phyloP scores from a whole-genome alignment of 108 stramenopile species.

The Skeletonema tropicum region DNA sequence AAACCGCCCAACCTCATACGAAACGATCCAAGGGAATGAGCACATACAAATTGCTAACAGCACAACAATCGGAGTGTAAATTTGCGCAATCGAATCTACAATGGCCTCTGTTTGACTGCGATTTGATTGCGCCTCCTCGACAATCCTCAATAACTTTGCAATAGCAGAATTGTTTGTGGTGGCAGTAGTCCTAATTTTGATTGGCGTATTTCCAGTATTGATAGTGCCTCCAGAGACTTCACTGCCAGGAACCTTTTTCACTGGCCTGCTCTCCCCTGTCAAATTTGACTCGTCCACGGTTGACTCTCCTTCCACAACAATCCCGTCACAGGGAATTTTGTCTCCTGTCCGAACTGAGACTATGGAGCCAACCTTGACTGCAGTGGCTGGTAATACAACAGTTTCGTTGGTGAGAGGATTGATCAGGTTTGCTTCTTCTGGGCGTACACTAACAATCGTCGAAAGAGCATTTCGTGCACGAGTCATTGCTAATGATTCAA shows the following conservation, averaged over 20 bases:
- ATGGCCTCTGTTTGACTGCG: constrained; percentile 77
- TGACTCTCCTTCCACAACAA: constrained; percentile 74
- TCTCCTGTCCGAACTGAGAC: constrained; percentile 87
- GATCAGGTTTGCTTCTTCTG: constrained; percentile 71
- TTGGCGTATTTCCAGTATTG: constrained; percentile 63
- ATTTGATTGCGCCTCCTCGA: constrained; percentile 85
- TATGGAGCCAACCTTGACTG: constrained; percentile 74
- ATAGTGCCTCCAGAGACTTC: constrained; percentile 78
- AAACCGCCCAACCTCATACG: constrained; percentile 53
- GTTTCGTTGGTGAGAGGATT: constrained; percentile 63
- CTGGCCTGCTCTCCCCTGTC: constrained; percentile 86
- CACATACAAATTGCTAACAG: constrained; percentile 62
- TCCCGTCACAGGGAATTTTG: constrained; percentile 92
- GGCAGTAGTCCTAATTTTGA: constrained; percentile 65
- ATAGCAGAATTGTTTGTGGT: constrained; percentile 79
- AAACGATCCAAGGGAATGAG: constrained; percentile 74
- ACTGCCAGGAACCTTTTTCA: constrained; percentile 58
- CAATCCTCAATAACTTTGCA: constrained; percentile 69
- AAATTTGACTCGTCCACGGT: constrained; percentile 69
- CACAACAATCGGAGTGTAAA: constrained; percentile 78
- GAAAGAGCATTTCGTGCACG: constrained; percentile 76
- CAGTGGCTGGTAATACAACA: constrained; percentile 59
- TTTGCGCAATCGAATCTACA: constrained; percentile 70
- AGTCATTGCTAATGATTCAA: constrained; percentile 67
- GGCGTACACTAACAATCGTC: constrained; percentile 65